Base-by-base conservation (phyloP, 2,329 filamentous ascomycete species). In the Stenocarpella maydis region DNA sequence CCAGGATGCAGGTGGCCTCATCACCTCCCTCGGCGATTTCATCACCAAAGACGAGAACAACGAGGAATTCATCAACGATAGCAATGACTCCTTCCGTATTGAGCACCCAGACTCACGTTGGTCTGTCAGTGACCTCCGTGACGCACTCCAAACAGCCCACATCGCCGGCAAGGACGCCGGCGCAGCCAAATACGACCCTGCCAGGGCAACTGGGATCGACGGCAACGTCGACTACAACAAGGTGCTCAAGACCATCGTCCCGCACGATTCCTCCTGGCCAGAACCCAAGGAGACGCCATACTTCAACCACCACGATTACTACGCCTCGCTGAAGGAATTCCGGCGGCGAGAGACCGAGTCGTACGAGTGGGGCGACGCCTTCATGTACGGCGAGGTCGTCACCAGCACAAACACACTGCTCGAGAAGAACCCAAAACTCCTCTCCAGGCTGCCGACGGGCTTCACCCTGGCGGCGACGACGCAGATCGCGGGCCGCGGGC, bases 391-490 rank as follows among this genome's bases (percentile, higher is more conserved):
- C 65, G 94, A 98, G 78, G 94, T 97, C 8, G 86, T 98, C 19
- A 98, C 95, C 3, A 97, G 94, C 78, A 99, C 96, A 34, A 97
- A 95, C 80, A 97, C 95, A 0, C 84, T 98, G 6, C 86, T 98
- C 8, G 96, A 98, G 76, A 97, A 96, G 91, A 99, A 99, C 77
- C 88, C 90, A 0, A 89, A 89, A 37, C 83, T 98, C 28, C 88
- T 98, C 43, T 87, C 90, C 6, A 88, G 86, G 53, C 85, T 98
- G 0, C 93, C 95, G 0, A 90, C 88, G 0, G 96, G 96, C n/a
- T 94, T 97, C 77, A 97, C 95, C 0, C 85, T 93, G 14, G 91
- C 92, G 0, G 95, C 96, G 1, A 96, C 94, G 0, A 94, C 92
- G 0, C 95, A 98, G 79, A 85, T 98, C 8, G 93, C 95, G 0